Evolutionary conservation across 2,329 filamentous ascomycete genomes (phyloP).

Genomic region (Xylariaceae sp.): DNA sequence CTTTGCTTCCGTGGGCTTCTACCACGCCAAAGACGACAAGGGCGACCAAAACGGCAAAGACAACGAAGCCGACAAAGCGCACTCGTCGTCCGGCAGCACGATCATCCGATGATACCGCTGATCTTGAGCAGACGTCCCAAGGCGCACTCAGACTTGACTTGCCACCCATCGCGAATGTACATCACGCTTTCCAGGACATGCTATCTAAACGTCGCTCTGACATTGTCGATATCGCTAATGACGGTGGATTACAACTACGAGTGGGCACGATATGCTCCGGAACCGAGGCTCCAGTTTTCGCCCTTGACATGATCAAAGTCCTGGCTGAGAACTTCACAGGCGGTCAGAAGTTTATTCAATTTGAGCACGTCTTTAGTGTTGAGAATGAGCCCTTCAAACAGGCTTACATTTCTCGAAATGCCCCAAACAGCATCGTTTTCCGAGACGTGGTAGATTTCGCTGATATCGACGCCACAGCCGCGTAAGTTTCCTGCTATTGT

Average conservation of each 20-base stretch:
- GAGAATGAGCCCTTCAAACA: constrained; percentile 62
- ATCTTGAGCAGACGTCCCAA: constrained; percentile 2
- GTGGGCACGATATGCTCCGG: constrained; percentile 74
- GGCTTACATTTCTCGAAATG: constrained; percentile 58
- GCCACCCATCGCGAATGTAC: constrained; percentile 25
- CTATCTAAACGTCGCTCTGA: constrained; percentile 13
- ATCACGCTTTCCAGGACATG: constrained; percentile 32
- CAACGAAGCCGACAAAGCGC: too few species aligned
- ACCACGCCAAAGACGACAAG: background rate
- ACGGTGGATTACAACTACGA: constrained; percentile 30
- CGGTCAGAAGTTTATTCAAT: constrained; percentile 35
- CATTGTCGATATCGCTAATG: constrained; percentile 25
- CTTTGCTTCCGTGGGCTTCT: background rate
- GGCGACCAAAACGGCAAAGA: background rate
- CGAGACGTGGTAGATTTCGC: constrained; percentile 55
- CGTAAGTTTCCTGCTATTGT: constrained; percentile 37
- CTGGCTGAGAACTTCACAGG: constrained; percentile 31
- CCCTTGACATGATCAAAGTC: constrained; percentile 52
- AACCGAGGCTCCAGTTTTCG: constrained; percentile 68
- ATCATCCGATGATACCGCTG: background rate
- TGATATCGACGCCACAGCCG: constrained; percentile 32
- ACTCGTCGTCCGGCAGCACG: background rate
- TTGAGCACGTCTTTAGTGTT: constrained; percentile 55
- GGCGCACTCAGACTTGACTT: constrained; percentile 19
- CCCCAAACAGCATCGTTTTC: constrained; percentile 47